Percentiles rank a stretch among this genome's conserved stretches.
These are phyloP conservation scores for Coemansia biformis DNA, from an alignment of 192 early-diverging fungal genomes.

Conservation along the genomic window DNA sequence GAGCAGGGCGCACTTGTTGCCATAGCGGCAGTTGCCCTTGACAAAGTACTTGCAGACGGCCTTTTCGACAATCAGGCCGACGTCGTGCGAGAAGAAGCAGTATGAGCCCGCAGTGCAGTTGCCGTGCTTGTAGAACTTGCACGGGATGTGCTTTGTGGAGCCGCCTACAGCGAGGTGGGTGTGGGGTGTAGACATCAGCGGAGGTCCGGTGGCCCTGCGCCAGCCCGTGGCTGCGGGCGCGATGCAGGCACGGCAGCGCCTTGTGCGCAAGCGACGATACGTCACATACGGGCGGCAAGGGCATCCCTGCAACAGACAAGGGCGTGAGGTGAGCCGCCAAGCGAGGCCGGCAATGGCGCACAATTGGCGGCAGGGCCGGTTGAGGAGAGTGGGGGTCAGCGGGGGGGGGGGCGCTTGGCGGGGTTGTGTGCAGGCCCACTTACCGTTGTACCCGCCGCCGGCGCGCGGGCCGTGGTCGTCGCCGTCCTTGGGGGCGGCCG, in stretches of 20 bases:
- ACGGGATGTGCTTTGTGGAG: slow-evolving; percentile 61
- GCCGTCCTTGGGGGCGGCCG: slow-evolving; percentile 3
- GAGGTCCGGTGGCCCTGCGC: background rate
- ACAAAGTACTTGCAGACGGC: slow-evolving; percentile 70
- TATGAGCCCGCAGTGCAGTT: slow-evolving; percentile 70
- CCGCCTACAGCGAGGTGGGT: slow-evolving; percentile 23
- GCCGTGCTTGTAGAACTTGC: slow-evolving; percentile 75
- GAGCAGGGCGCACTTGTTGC: slow-evolving; percentile 64
- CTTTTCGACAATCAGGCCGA: slow-evolving; percentile 56
- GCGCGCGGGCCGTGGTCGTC: slow-evolving; percentile 4
- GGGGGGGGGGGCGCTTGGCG: no score
- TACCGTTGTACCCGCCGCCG: slow-evolving; percentile 15
- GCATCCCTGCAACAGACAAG: no score
- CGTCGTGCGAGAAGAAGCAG: slow-evolving; percentile 70
- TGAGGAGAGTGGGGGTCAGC: no score
- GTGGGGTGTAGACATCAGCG: background rate
- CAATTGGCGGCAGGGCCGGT: no score
- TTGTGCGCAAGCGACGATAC: no score
- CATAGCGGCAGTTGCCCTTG: slow-evolving; percentile 79
- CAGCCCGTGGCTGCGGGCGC: no score
- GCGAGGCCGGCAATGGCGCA: no score
- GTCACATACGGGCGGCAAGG: no score
- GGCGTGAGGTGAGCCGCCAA: no score
- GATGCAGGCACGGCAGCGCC: no score
- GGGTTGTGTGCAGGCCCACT: no score